Percentiles rank a stretch among this genome's conserved stretches.
These are phyloP conservation scores for Kwoniella dendrophila DNA, from an alignment of 768 basidiomycete species.

Conservation along the genomic window DNA sequence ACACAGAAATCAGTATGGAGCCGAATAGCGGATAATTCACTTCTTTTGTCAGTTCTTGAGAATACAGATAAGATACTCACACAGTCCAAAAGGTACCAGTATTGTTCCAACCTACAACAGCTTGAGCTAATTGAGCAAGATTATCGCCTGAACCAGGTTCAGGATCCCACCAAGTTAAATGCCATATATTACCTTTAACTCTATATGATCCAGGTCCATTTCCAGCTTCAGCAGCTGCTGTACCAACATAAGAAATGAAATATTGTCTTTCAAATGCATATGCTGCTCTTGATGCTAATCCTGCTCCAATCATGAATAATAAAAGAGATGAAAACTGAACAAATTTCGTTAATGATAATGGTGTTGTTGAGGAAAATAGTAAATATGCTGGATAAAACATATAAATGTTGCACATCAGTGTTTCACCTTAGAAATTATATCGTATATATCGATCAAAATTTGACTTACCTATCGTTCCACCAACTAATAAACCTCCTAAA, in stretches of 20 bases:
- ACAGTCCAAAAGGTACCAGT: slow-evolving; percentile 62
- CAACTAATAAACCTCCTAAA: slow-evolving; percentile 75
- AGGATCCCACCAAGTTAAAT: slow-evolving; percentile 59
- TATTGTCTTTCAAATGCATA: slow-evolving; percentile 68
- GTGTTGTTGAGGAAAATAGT: slow-evolving; percentile 29
- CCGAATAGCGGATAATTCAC: too few species aligned
- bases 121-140: slow-evolving; percentile 64
- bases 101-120: slow-evolving; percentile 82
- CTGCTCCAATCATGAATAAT: slow-evolving; percentile 85
- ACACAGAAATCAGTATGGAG: not conserved
- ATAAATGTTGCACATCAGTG: not conserved
- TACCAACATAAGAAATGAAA: slow-evolving; percentile 68
- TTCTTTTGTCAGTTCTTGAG: not conserved
- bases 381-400: slow-evolving; percentile 22
- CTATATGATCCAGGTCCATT: slow-evolving; percentile 77
- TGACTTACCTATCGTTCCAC: slow-evolving; percentile 65
- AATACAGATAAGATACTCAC: slow-evolving; percentile 15
- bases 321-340: slow-evolving; percentile 85
- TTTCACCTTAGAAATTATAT: not conserved
- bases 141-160: slow-evolving; percentile 29
- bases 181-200: slow-evolving; percentile 81
- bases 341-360: slow-evolving; percentile 74
- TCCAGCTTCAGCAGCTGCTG: slow-evolving; percentile 60
- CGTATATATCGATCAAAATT: not conserved
- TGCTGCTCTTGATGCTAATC: slow-evolving; percentile 81